Conservation (phyloP, 495 filamentous ascomycete genomes). For the Penicillium roqueforti region DNA sequence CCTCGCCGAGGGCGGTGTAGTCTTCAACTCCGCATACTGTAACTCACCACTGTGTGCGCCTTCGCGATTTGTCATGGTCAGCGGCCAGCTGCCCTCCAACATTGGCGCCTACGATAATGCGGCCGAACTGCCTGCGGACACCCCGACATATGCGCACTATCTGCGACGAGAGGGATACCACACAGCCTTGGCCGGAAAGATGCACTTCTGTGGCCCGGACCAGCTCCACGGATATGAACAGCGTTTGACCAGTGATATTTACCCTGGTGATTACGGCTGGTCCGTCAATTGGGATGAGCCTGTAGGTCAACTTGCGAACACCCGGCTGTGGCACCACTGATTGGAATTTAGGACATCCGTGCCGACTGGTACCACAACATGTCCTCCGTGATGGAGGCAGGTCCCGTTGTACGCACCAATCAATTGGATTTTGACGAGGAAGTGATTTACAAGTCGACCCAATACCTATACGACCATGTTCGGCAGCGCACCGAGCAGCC, state of each 20-base stretch:
- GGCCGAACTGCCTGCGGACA: conserved; percentile 64
- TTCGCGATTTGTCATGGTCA: conserved; percentile 84
- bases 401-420: conserved; percentile 77
- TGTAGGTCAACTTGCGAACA: conserved; percentile 23
- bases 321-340: conserved; percentile 4
- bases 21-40: conserved; percentile 87
- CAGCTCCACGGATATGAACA: conserved; percentile 89
- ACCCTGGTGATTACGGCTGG: conserved; percentile 88
- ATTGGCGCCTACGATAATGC: conserved; percentile 89
- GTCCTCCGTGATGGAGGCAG: conserved; percentile 81
- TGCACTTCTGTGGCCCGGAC: conserved; percentile 88
- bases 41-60: conserved; percentile 85
- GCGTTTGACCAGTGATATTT: conserved; percentile 85
- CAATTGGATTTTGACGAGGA: conserved; percentile 95
- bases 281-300: conserved; percentile 86
- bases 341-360: conserved; percentile 53
- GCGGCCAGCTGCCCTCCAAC: conserved; percentile 78
- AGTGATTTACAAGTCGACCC: conserved; percentile 77
- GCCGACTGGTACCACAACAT: conserved; percentile 93
- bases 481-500: conserved; percentile 65
- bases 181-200: conserved; percentile 86
- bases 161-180: conserved; percentile 80
- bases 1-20: conserved; percentile 70
- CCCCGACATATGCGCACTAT: conserved; percentile 85
- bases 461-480: conserved; percentile 81